Conservation (phyloP, 306 rosid genomes). For the Dryas drummondii region DNA sequence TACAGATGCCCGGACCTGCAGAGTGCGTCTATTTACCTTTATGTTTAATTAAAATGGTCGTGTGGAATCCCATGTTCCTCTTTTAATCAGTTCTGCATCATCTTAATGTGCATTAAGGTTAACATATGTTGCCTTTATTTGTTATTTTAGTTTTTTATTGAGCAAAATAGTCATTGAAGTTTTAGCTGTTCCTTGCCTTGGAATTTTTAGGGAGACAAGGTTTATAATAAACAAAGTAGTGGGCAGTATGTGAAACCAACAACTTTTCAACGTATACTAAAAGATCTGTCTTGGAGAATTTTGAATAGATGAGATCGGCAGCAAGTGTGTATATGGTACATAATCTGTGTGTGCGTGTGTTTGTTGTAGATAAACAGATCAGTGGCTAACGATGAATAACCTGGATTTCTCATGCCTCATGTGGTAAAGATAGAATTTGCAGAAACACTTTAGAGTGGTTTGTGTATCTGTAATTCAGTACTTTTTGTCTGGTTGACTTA, state of each 20-base stretch:
- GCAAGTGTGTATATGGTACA: too few relatives aligned
- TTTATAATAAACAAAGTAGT: neutral
- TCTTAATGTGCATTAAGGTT: neutral
- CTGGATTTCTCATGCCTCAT: neutral
- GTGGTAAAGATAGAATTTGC: neutral
- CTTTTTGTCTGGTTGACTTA: neutral
- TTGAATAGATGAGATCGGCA: neutral
- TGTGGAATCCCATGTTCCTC: neutral
- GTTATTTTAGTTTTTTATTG: neutral
- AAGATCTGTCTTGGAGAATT: neutral
- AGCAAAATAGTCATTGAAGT: neutral
- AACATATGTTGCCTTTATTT: neutral
- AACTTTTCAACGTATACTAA: neutral
- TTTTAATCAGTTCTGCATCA: neutral
- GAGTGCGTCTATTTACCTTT: slow-evolving; percentile 47
- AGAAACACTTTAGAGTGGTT: neutral
- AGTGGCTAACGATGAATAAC: neutral
- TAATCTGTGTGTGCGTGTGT: neutral
- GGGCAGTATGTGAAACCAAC: neutral
- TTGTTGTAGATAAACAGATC: neutral
- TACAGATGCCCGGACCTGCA: slow-evolving; percentile 36
- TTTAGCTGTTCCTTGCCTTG: neutral
- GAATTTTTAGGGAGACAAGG: neutral
- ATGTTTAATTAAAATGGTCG: neutral
- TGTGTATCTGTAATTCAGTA: neutral